These are phyloP conservation scores for Phyllachora maydis DNA, from an alignment of 2,329 filamentous ascomycete species.

Conservation along the genomic window DNA sequence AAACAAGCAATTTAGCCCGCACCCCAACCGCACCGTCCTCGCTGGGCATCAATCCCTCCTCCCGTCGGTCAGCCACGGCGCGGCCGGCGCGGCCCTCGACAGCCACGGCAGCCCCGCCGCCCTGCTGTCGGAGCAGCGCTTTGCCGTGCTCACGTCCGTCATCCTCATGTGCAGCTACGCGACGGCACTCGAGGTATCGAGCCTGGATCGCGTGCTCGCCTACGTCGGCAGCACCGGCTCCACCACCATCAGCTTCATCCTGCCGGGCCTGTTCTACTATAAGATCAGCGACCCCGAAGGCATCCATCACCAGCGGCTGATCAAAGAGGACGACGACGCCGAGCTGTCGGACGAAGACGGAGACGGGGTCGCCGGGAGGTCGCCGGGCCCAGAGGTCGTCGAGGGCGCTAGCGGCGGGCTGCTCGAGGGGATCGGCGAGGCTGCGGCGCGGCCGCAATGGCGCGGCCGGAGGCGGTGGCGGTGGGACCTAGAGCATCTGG, in stretches of 20 bases:
- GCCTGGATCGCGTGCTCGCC: conserved; percentile 74
- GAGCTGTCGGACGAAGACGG: conserved; percentile 22
- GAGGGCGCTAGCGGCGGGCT: too few relatives aligned
- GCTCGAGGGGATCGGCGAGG: conserved; percentile 11
- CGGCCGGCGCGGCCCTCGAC: conserved; percentile 10
- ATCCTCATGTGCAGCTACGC: conserved; percentile 75
- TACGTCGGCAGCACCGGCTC: conserved; percentile 91
- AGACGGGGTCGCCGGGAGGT: conserved; percentile 17
- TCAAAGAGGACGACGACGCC: conserved; percentile 81
- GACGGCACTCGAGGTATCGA: conserved; percentile 77
- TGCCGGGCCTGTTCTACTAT: conserved; percentile 94
- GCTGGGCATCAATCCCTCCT: conserved; percentile 21
- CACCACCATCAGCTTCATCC: conserved; percentile 90
- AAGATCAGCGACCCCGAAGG: conserved; percentile 89
- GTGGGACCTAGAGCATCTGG: conserved; percentile 42
- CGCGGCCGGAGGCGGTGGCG: conserved; percentile 34
- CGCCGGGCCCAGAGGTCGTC: too few relatives aligned
- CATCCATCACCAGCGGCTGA: conserved; percentile 61
- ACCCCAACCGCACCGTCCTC: too few relatives aligned
- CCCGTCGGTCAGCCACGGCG: conserved; percentile 8
- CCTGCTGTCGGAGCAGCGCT: conserved; percentile 68
- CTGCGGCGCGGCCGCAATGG: conserved; percentile 17
- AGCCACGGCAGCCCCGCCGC: conserved; percentile 32
- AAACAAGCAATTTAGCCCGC: conserved; percentile 16
- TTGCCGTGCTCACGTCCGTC: conserved; percentile 70